Evolutionary conservation across 257 asterid species (phyloP), one percentile per base, ranked within the genome.

Genomic region (Osmanthus fragrans): DNA sequence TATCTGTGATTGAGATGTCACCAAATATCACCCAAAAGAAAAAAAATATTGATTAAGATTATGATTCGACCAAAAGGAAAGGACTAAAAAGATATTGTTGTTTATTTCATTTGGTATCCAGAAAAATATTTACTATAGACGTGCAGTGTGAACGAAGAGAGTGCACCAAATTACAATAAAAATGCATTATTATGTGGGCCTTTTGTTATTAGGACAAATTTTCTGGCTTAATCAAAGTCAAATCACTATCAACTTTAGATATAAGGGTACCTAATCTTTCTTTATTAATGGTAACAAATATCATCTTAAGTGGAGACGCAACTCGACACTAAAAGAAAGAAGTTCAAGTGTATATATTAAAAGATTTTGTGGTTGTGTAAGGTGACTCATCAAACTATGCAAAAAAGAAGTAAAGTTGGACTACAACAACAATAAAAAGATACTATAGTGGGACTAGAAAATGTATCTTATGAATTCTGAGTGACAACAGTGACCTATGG

Each of bases 231-330:
- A 42, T 42, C 18, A 42, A 42, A 42, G 87, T 88, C 88, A 79
- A 78, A 77, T 87, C 86, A 83, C 47, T 56, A 82, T 82, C 72
- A 82, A 73, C 82, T 73, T 67, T 75, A 77, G 71, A 78, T 82
- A 82, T 82, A 82, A 87, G 85, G 95, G 86, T 2, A 32, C 81
- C 67, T 80, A 84, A 54, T 77, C 85, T 75, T 84, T 37, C 19
- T 19, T 1, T 21, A 37, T 74, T 74, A 32, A 78, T 77, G 81
- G 78, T 81, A 33, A 79, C 69, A 80, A 85, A 73, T 63, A 67
- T 79, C 80, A 64, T 77, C 73, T 68, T 49, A 77, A 72, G 83
- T 77, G 83, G 70, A 70, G 66, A 54, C 76, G 77, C 77, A 77
- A 80, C 72, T 71, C 71, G 72, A 36, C 81, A 42, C 63, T 54